Conservation (phyloP, 192 early-diverging fungal genomes). For the Mortierella alpina region DNA sequence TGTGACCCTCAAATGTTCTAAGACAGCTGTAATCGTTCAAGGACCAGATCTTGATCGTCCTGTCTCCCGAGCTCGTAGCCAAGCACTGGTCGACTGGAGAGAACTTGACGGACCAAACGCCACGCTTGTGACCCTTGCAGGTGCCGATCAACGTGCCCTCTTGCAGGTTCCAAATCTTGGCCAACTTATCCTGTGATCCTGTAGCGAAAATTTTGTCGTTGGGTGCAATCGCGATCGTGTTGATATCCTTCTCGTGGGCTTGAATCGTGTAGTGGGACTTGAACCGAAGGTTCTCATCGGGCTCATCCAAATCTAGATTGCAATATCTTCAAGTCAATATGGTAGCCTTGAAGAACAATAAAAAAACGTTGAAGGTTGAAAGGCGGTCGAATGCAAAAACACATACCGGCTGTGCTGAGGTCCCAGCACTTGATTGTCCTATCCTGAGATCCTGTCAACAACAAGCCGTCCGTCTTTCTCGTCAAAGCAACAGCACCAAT, state of each 20-base stretch:
- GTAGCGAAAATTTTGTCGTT: conserved; percentile 94
- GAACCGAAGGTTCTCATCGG: conserved; percentile 58
- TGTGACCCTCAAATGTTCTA: conserved; percentile 95
- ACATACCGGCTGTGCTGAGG: conserved; percentile 64
- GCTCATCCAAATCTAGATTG: conserved; percentile 44
- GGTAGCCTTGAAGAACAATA: neutral
- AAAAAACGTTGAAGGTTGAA: neutral
- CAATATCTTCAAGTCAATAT: neutral
- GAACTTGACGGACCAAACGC: conserved; percentile 94
- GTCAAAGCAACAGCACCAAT: conserved; percentile 90
- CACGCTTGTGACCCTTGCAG: conserved; percentile 92
- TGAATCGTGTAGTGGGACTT: conserved; percentile 87
- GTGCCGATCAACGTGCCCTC: conserved; percentile 84
- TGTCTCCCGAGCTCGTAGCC: conserved; percentile 92
- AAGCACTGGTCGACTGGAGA: conserved; percentile 96
- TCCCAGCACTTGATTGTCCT: conserved; percentile 97
- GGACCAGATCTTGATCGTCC: conserved; percentile 95
- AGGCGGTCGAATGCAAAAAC: neutral
- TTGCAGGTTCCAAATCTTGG: conserved; percentile 90
- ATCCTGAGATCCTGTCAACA: conserved; percentile 92
- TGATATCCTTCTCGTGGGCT: conserved; percentile 98
- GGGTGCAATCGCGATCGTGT: conserved; percentile 89
- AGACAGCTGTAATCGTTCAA: conserved; percentile 89
- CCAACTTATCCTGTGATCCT: conserved; percentile 94
- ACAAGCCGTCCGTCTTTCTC: conserved; percentile 69